A percentile compares a stretch with the other conserved stretches of the same genome.
These are phyloP conservation scores for Effrenium voratum DNA, from an alignment of 73 alveolate genomes.

Conservation along the genomic window DNA sequence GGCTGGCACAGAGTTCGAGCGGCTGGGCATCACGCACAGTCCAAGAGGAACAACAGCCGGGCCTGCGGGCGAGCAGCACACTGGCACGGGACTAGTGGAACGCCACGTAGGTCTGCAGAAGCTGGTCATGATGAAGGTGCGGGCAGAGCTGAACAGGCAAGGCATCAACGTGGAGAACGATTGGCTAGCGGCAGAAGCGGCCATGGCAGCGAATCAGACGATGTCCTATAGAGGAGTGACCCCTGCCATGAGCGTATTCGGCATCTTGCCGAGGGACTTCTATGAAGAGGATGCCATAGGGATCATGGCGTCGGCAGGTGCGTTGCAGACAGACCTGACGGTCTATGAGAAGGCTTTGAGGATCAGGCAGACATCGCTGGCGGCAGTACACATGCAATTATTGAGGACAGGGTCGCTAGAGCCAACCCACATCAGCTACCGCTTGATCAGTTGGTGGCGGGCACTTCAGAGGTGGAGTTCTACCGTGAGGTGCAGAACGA, in stretches of 20 bases:
- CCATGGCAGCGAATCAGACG: conserved; percentile 1
- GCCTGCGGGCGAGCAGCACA: conserved; percentile 12
- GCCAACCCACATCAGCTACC: background rate
- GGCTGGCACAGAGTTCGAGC: background rate
- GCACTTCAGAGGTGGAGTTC: conserved; percentile 11
- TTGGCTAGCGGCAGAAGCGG: background rate
- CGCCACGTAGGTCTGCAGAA: background rate
- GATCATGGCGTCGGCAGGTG: background rate
- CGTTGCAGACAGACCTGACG: conserved; percentile 1
- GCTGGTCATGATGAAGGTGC: background rate
- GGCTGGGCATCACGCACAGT: background rate
- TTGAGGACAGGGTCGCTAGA: conserved; percentile 16
- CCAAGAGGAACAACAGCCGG: conserved; percentile 10
- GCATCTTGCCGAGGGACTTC: background rate
- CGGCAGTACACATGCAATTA: conserved; percentile 17
- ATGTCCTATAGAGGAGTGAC: conserved; percentile 16
- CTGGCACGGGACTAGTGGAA: conserved; percentile 32
- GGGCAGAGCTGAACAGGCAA: conserved; percentile 23
- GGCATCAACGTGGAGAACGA: background rate
- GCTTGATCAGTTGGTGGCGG: background rate
- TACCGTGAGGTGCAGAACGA: background rate
- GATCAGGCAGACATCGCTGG: background rate
- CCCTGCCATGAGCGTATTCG: conserved; percentile 10
- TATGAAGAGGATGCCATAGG: background rate
- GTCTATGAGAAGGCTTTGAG: background rate